These are phyloP conservation scores for Hypoxylon sp. DNA, from an alignment of 2,329 filamentous ascomycete species.

Conservation along the genomic window DNA sequence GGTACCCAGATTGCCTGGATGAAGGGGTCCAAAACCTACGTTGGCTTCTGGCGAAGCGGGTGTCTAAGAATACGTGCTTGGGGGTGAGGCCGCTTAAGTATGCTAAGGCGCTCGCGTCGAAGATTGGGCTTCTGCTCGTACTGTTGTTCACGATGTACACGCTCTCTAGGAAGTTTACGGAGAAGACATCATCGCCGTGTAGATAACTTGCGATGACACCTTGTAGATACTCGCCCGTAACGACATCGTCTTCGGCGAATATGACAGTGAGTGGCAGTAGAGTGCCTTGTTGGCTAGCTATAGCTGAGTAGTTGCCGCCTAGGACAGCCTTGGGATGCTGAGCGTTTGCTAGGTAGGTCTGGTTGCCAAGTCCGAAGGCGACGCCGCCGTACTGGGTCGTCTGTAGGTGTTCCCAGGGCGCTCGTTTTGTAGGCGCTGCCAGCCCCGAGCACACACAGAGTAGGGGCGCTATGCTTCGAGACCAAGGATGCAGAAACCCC, in stretches of 20 bases:
- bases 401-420: conserved; percentile 38
- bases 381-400: conserved; percentile 51
- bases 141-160: conserved; percentile 53
- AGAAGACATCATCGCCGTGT: conserved; percentile 57
- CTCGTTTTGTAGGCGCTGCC: conserved; percentile 35
- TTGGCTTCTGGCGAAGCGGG: conserved; percentile 23
- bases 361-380: conserved; percentile 56
- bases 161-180: conserved; percentile 55
- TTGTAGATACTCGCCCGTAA: conserved; percentile 53
- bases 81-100: conserved; percentile 42
- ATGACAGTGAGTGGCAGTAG: conserved; percentile 51
- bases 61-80: conserved; percentile 40
- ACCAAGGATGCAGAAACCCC: conserved; percentile 11
- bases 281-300: conserved; percentile 12
- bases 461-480: conserved; percentile 1
- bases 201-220: conserved; percentile 52
- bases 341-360: conserved; percentile 57
- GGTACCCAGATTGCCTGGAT: background rate
- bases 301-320: conserved; percentile 31
- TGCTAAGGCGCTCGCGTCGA: conserved; percentile 42
- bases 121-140: conserved; percentile 42
- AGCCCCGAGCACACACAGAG: conserved; percentile 18
- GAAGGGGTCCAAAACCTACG: conserved; percentile 19
- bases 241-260: conserved; percentile 50
- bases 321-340: conserved; percentile 52